Base-by-base conservation (phyloP, 257 asterid genomes). In the Perilla frutescens region DNA sequence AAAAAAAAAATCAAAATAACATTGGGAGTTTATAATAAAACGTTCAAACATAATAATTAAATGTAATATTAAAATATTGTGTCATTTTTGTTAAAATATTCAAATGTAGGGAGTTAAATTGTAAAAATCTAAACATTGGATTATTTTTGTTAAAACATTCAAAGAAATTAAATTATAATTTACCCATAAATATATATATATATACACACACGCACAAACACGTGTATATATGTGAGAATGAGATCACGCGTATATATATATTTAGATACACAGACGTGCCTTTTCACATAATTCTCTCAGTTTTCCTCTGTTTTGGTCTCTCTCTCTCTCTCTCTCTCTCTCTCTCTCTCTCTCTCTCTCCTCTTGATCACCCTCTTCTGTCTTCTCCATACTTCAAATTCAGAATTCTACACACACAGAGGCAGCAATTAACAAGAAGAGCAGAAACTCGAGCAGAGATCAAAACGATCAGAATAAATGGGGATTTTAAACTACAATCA, bases 401-500 rank as follows among this genome's bases (percentile, higher is more conserved):
- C 65, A 53, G 55, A 68, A 45, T 63, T 61, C 62, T 15, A 9
- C 55, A n/a, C 57, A 58, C 61, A 41, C 68, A 13, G 62, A 48
- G 26, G 37, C 3, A n/a, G 8, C n/a, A 13, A 20, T 20, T 20
- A 20, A 13, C 4, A 54, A 14, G 2, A 37, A 37, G 3, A 29
- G 8, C 36, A 20, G 2, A 53, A 4, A 40, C 47, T 67, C 26
- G 55, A 51, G 10, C 8, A 56, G 10, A 51, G 26, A 47, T 31
- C 8, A 10, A 44, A 13, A 29, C 4, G 32, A 40, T 8, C 10
- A 9, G 11, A 62, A 49, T 31, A 40, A 39, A 89, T 86, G 91
- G 84, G 85, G 51, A 81, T 70, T 68, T 77, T 79, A 39, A 77
- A 51, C 14, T 65, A 81, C 3, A 74, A 85, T 5, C 77, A 87